Conservation (phyloP, 352 stramenopile species). For the Pythium graminicola region DNA sequence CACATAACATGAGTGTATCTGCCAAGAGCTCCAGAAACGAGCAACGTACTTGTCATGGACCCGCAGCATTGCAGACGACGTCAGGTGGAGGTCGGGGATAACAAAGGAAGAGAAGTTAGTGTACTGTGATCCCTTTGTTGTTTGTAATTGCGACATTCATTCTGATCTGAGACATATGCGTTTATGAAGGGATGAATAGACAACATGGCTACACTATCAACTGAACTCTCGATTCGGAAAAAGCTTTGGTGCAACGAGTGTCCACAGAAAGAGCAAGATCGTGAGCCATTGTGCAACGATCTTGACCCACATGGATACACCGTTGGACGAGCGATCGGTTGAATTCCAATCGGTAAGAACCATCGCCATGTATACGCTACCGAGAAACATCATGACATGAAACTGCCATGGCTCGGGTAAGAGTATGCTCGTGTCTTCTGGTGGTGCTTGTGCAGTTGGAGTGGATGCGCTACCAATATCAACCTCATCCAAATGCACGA, state of each 20-base stretch:
- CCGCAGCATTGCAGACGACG: conserved; percentile 42
- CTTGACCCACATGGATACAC: conserved; percentile 95
- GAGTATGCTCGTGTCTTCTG: conserved; percentile 4
- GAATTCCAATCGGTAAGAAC: conserved; percentile 93
- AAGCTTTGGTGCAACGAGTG: conserved; percentile 89
- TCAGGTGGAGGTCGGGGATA: not conserved
- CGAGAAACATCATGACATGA: conserved; percentile 88
- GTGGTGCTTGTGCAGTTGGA: not conserved
- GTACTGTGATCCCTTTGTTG: conserved; percentile 3
- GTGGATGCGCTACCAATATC: not conserved
- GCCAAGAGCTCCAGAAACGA: not conserved
- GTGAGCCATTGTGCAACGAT: conserved; percentile 92
- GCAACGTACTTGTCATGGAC: conserved; percentile 56
- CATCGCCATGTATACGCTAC: conserved; percentile 93
- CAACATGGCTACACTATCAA: conserved; percentile 15
- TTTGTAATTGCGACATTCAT: not conserved
- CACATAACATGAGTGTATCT: not conserved
- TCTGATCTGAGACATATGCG: conserved; percentile 1
- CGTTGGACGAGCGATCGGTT: conserved; percentile 55
- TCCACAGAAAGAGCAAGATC: conserved; percentile 94
- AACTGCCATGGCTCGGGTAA: conserved; percentile 88
- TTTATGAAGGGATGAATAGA: not conserved
- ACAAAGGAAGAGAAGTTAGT: not conserved
- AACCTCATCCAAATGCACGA: conserved; percentile 47
- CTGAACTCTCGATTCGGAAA: conserved; percentile 93